Evolutionary conservation across 768 basidiomycete genomes (phyloP).

Genomic region (Pleurotus citrinopileatus): DNA sequence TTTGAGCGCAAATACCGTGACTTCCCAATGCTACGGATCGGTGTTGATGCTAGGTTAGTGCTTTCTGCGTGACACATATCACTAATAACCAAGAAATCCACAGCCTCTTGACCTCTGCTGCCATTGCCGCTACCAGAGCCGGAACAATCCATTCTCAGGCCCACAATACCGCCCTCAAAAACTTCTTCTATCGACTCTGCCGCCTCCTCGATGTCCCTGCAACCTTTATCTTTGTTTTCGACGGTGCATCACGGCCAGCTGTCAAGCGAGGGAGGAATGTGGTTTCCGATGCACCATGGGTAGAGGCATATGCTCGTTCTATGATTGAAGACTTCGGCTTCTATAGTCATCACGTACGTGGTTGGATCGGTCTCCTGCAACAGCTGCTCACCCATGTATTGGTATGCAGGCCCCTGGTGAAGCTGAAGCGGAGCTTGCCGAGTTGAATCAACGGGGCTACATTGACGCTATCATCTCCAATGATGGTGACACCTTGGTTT

Average conservation of each 20-base stretch:
- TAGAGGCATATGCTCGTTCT: slow-evolving; percentile 20
- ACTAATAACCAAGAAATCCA: no score
- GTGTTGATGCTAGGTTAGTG: no score
- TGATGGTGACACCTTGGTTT: slow-evolving; percentile 47
- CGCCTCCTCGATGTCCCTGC: no score
- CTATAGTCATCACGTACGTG: slow-evolving; percentile 23
- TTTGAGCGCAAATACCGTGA: no score
- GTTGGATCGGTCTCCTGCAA: background rate
- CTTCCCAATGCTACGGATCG: no score
- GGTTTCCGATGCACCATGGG: slow-evolving; percentile 22
- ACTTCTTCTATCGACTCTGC: slow-evolving; percentile 36
- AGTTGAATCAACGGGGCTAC: slow-evolving; percentile 35
- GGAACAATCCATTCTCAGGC: no score
- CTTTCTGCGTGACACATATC: no score
- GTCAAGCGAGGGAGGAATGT: slow-evolving; percentile 35
- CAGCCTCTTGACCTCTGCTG: slow-evolving; percentile 26
- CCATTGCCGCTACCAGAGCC: no score
- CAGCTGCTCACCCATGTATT: background rate
- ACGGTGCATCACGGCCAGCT: slow-evolving; percentile 39
- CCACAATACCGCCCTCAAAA: slow-evolving; percentile 32
- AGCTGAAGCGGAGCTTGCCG: slow-evolving; percentile 52
- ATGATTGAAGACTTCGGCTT: slow-evolving; percentile 44
- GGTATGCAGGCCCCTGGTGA: slow-evolving; percentile 48
- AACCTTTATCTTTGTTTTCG: slow-evolving; percentile 55
- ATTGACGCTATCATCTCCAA: slow-evolving; percentile 50